phyloP scores from a whole-genome alignment of 1,284 basidiomycete genomes.

The Hypsizygus ulmarius region DNA sequence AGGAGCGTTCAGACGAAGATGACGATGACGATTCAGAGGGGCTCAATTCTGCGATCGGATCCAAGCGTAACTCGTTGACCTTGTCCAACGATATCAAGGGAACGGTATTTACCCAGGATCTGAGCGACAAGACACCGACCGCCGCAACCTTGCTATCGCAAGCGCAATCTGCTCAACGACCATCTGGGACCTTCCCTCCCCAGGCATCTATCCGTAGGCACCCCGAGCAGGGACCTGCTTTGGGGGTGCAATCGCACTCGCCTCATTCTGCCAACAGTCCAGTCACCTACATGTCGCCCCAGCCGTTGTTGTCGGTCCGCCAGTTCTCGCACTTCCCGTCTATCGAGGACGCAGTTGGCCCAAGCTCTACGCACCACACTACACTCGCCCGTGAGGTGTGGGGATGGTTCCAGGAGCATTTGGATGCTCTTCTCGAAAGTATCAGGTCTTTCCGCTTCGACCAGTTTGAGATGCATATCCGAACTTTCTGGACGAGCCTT shows the following conservation, averaged over 20 bases:
- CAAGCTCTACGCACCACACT: slow-evolving; percentile 67
- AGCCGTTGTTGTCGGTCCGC: slow-evolving; percentile 63
- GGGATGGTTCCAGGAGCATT: slow-evolving; percentile 84
- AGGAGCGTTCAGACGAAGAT: slow-evolving; percentile 75
- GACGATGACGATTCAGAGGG: slow-evolving; percentile 82
- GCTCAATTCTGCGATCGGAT: slow-evolving; percentile 56
- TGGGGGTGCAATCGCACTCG: slow-evolving; percentile 51
- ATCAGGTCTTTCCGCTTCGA: slow-evolving; percentile 77
- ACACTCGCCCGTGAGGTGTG: slow-evolving; percentile 81
- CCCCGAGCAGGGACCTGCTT: slow-evolving; percentile 49
- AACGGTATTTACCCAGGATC: slow-evolving; percentile 54
- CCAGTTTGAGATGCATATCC: slow-evolving; percentile 81
- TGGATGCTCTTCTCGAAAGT: slow-evolving; percentile 75
- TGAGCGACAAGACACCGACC: slow-evolving; percentile 80
- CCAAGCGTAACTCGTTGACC: slow-evolving; percentile 72
- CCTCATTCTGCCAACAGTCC: slow-evolving; percentile 43
- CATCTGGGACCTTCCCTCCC: slow-evolving; percentile 56
- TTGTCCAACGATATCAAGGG: slow-evolving; percentile 64
- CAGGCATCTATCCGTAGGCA: slow-evolving; percentile 76
- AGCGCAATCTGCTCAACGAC: slow-evolving; percentile 64
- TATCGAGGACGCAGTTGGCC: slow-evolving; percentile 79
- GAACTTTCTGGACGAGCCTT: slow-evolving; percentile 78
- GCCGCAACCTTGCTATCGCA: slow-evolving; percentile 72
- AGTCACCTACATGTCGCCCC: slow-evolving; percentile 45
- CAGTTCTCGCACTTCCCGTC: slow-evolving; percentile 77